phyloP scores from a whole-genome alignment of 495 filamentous ascomycete species.

The Penicillium macrosclerotiorum region DNA sequence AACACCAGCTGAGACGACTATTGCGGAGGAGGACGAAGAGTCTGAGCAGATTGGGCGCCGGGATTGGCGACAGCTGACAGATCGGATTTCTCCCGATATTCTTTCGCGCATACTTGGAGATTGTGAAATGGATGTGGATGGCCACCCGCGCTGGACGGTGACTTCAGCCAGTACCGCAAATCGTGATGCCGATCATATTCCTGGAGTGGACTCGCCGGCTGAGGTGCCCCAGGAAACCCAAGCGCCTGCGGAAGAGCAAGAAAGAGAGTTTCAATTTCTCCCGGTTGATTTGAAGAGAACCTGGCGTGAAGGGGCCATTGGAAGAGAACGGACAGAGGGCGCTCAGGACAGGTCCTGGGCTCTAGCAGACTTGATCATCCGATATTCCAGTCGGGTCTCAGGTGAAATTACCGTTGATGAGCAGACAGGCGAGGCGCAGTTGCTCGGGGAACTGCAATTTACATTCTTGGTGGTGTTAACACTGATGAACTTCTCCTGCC shows the following conservation, averaged over 20 bases:
- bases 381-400: constrained; percentile 16
- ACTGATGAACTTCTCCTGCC: constrained; percentile 79
- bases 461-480: constrained; percentile 77
- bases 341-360: constrained; percentile 72
- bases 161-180: constrained; percentile 46
- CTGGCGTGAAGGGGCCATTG: constrained; percentile 66
- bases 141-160: constrained; percentile 40
- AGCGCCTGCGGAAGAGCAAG: constrained; percentile 21
- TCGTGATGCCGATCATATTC: constrained; percentile 50
- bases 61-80: constrained; percentile 45
- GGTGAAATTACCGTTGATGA: constrained; percentile 18
- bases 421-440: constrained; percentile 34
- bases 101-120: constrained; percentile 41
- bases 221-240: constrained; percentile 7
- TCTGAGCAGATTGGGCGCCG: constrained; percentile 29
- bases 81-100: constrained; percentile 34
- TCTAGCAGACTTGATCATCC: constrained; percentile 52
- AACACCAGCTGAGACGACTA: constrained; percentile 1
- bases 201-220: constrained; percentile 36
- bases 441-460: constrained; percentile 88
- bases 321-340: constrained; percentile 68
- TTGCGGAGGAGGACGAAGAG: constrained; percentile 27
- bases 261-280: constrained; percentile 45
- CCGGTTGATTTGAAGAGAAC: constrained; percentile 57
- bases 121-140: constrained; percentile 38